phyloP scores from a whole-genome alignment of 2,329 filamentous ascomycete genomes.

The Leptographium radiaticola region DNA sequence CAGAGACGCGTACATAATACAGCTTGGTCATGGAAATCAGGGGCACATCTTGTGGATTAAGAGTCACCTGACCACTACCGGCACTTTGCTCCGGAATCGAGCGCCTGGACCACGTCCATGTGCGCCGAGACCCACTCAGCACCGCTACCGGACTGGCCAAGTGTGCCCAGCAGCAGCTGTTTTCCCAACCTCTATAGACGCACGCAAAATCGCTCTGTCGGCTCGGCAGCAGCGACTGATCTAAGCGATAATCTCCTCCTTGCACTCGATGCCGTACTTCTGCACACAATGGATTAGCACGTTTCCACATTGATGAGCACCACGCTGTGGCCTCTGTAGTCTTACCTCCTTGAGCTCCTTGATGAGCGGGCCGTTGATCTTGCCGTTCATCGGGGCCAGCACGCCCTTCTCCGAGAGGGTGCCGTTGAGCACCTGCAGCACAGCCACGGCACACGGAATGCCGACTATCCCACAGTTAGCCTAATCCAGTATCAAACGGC shows the following conservation, averaged over 20 bases:
- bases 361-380: slow-evolving; percentile 56
- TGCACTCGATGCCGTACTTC: slow-evolving; percentile 12
- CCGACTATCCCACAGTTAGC: slow-evolving; percentile 31
- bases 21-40: slow-evolving; percentile 56
- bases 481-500: not conserved
- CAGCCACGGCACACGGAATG: slow-evolving; percentile 47
- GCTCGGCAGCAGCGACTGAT: not conserved
- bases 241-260: slow-evolving; percentile 12
- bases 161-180: no score
- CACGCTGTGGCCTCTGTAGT: slow-evolving; percentile 35
- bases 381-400: slow-evolving; percentile 52
- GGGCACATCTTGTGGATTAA: slow-evolving; percentile 29
- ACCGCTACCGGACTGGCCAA: no score
- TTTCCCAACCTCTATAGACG: no score
- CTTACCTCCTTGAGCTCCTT: slow-evolving; percentile 61
- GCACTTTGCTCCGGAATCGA: slow-evolving; percentile 33
- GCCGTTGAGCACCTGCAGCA: slow-evolving; percentile 53
- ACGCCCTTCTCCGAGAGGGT: slow-evolving; percentile 51
- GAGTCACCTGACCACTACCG: not conserved
- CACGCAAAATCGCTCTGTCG: not conserved
- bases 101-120: no score
- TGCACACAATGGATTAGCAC: not conserved
- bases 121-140: no score
- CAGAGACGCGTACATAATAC: no score
- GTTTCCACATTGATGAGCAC: slow-evolving; percentile 20